Percentiles rank a stretch among this genome's conserved stretches.
phyloP scores from a whole-genome alignment of 768 basidiomycete genomes.

The Favolaschia claudopus region DNA sequence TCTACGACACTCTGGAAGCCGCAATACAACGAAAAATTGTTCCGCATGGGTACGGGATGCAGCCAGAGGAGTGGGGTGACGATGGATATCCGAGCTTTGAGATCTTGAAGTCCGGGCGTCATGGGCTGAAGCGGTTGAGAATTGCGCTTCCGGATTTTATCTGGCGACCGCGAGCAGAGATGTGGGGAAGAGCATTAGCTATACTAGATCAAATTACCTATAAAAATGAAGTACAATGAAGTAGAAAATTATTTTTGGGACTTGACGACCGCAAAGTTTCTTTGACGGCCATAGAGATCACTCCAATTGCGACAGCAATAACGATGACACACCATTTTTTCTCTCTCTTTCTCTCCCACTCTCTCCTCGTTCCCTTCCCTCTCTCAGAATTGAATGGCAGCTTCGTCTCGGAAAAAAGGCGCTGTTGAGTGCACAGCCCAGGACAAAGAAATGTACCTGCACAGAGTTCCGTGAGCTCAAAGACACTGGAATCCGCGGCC shows the following conservation, averaged over 20 bases:
- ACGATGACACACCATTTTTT: not conserved
- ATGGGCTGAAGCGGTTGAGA: not conserved
- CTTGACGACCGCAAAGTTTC: too few species aligned
- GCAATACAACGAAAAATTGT: not conserved
- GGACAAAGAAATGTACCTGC: not conserved
- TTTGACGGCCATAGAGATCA: too few species aligned
- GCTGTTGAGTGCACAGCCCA: not conserved
- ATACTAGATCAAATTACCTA: constrained; percentile 6
- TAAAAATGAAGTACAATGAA: not conserved
- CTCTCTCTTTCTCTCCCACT: not conserved
- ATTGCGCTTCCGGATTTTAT: constrained; percentile 21
- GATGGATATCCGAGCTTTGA: constrained; percentile 14
- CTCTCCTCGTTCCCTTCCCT: not conserved
- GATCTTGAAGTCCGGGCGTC: constrained; percentile 18
- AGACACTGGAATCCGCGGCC: not conserved
- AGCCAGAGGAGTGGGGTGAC: constrained; percentile 25
- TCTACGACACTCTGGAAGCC: not conserved
- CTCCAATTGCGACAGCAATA: too few species aligned
- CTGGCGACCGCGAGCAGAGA: constrained; percentile 22
- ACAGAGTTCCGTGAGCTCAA: not conserved
- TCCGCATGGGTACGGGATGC: constrained; percentile 21
- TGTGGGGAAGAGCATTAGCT: constrained; percentile 24
- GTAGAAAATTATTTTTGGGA: not conserved
- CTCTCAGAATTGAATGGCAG: too few species aligned
- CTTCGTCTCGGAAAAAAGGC: not conserved